Base-by-base conservation (phyloP, 2,329 filamentous ascomycete genomes). In the Scytalidium sp. region DNA sequence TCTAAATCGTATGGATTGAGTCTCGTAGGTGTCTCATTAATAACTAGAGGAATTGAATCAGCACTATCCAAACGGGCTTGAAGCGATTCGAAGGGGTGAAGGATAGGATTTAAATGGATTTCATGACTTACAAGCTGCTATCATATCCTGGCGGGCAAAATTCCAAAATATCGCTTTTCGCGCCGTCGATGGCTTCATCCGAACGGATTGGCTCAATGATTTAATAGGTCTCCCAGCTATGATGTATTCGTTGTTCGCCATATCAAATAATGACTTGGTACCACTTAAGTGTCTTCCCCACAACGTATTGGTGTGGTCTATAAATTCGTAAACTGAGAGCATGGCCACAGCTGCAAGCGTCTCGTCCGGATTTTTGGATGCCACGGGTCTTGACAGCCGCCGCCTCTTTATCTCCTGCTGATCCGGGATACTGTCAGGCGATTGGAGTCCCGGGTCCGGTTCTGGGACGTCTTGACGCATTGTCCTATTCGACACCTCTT, bases 241-340 rank as follows among this genome's bases (percentile, higher is more conserved):
- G 64, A 74, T 71, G 52, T 72, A 72, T 36, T 72, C 70, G 46
- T 75, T 75, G 52, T 78, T 75, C 3, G 75, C 73, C 47, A 79
- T 69, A 41, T 76, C 80, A 47, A 85, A 74, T 19, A 87, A 69
- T 0, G 81, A 80, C 55, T 85, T 85, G 0, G 85, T 79, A 1
- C 83, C 83, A 56, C 80, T 85, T 5, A 87, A 67, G 67, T 87
- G 84, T 3, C 81, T 73, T 25, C 78, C 75, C 83, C 83, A 87
- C 19, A 83, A 82, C 0, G 75, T 73, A 2, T 77, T 78, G 1
- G 81, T 84, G 1, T 80, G 79, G 62, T 86, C 82, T n/a, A 87
- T 69, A 51, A 86, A 81, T 54, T 87, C 84, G 60, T 86, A 87
- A 0, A 84, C 79, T 51, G 82, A 86, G 2, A 88, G 65, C 13